These are phyloP conservation scores for Phytopythium chamaehyphon DNA, from an alignment of 352 stramenopile genomes.

Conservation along the genomic window DNA sequence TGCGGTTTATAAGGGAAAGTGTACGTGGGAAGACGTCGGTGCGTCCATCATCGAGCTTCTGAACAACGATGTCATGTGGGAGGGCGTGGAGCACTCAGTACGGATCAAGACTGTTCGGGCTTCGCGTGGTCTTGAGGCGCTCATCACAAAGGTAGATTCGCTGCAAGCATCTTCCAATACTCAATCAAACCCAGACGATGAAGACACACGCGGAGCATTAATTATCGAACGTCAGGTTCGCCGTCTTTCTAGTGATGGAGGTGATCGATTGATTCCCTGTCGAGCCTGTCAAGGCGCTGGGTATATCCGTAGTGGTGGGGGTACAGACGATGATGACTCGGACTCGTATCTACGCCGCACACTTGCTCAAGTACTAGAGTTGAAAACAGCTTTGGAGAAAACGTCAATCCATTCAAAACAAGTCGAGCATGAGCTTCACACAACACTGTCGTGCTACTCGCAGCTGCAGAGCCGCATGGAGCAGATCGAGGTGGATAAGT, in stretches of 20 bases:
- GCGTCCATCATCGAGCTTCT: constrained; percentile 49
- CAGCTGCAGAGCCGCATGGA: constrained; percentile 35
- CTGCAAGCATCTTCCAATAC: constrained; percentile 3
- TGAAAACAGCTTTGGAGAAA: constrained; percentile 41
- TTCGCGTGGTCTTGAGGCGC: constrained; percentile 40
- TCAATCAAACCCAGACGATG: neutral
- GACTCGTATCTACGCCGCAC: constrained; percentile 62
- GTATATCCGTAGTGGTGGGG: constrained; percentile 30
- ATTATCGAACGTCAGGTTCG: neutral
- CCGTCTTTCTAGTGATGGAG: constrained; percentile 2
- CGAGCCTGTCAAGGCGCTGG: constrained; percentile 46
- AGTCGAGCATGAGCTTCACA: constrained; percentile 37
- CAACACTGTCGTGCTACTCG: constrained; percentile 17
- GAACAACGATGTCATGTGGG: constrained; percentile 63
- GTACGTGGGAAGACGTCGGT: constrained; percentile 51
- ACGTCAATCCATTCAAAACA: constrained; percentile 19
- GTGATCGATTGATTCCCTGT: constrained; percentile 40
- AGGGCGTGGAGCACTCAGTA: constrained; percentile 42
- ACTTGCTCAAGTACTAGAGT: constrained; percentile 51
- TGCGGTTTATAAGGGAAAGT: constrained; percentile 43
- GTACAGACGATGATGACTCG: constrained; percentile 18
- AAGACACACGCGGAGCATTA: neutral
- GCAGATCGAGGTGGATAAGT: constrained; percentile 24
- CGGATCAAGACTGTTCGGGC: constrained; percentile 34
- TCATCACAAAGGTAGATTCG: constrained; percentile 32